Percentiles rank a stretch among this genome's conserved stretches.
Evolutionary conservation across 192 early-diverging fungal species (phyloP).

Genomic region (Glomus cerebriforme): DNA sequence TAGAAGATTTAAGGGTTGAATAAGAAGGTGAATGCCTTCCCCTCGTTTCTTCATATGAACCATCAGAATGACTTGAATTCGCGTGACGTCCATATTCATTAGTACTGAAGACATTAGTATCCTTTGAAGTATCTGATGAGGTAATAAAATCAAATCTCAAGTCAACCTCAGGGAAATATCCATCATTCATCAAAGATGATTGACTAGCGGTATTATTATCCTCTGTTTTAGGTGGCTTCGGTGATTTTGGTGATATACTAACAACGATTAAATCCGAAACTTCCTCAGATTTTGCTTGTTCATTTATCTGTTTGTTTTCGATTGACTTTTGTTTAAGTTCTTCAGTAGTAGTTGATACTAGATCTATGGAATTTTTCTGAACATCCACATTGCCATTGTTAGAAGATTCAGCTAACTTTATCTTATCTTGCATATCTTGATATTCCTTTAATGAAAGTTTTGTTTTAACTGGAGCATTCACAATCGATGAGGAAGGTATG

Average conservation of each 20-base stretch:
- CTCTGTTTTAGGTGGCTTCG: background rate
- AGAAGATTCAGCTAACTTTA: background rate
- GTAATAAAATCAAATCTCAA: conserved; percentile 2
- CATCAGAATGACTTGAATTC: background rate
- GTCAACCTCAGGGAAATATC: conserved; percentile 24
- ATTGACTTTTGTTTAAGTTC: background rate
- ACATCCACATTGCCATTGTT: background rate
- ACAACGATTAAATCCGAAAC: background rate
- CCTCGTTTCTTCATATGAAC: conserved; percentile 2
- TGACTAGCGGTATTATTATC: background rate
- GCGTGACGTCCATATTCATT: background rate
- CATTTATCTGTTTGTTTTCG: background rate
- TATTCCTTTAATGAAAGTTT: conserved; percentile 4
- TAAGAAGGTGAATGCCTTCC: conserved; percentile 18
- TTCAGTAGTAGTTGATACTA: background rate
- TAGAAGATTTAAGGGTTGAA: background rate
- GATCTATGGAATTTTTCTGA: background rate
- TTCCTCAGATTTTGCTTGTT: background rate
- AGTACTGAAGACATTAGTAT: background rate
- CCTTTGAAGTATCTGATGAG: background rate
- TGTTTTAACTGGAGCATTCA: background rate
- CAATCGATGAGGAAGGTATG: background rate
- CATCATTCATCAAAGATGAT: background rate
- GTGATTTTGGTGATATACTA: background rate
- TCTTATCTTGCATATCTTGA: background rate